Base-by-base conservation (phyloP, 2,329 filamentous ascomycete species). In the Aureobasidium vineae region DNA sequence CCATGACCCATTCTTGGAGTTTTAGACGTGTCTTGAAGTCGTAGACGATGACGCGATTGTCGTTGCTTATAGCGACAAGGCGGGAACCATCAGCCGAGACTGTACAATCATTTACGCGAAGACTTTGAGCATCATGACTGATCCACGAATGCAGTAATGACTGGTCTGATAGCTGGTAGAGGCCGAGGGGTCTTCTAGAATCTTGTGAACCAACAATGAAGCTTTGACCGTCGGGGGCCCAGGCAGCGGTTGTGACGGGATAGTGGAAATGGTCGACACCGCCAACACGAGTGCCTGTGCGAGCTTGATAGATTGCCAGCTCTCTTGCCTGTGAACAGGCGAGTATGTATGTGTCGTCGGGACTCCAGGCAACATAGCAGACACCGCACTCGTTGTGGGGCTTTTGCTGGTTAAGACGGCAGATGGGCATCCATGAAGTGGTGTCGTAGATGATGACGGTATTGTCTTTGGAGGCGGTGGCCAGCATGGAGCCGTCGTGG, bases 201-300 rank as follows among this genome's bases (percentile, higher is more conserved):
- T 93, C 90, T 38, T 96, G 84, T 10, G 90, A 89, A 3, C 90
- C 91, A 1, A 93, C 88, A 49, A 97, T 85, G 71, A 98, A 93
- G 0, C 86, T 87, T 69, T 86, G 80, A 49, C 89, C 89, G 73
- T 96, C 90, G 0, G 88, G 85, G 6, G 90, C 85, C 94, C 95
- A 99, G n/a, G 91, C 90, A 67, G 92, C 96, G 66, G 90, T 88
- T 53, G 91, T 96, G 43, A 96, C 91, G 0, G 92, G 90, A 72
- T 97, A 89, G n/a, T 85, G 84, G 72, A 95, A 93, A 56, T 87
- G 84, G 61, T 86, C 83, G 19, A 94, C 83, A 10, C 82, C 85
- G 65, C 86, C 83, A 47, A 91, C 80, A 52, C 87, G 80, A 45
- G 80, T 79, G 0, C 90, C 90, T 6, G 84, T 86, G 15, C 70